Base-by-base conservation (phyloP, 2,329 filamentous ascomycete species). In the Sclerotinia minor region DNA sequence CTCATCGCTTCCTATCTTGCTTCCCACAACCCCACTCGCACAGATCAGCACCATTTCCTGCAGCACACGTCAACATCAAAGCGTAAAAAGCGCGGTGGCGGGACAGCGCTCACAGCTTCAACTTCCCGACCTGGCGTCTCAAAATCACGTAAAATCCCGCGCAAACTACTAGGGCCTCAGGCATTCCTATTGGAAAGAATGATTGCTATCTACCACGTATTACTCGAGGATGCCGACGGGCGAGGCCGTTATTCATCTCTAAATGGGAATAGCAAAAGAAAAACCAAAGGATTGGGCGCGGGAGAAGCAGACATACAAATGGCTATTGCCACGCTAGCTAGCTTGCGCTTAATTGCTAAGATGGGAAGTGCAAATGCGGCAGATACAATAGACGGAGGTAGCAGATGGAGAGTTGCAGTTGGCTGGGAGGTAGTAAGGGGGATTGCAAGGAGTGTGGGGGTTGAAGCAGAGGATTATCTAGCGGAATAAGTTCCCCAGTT, bases 401-500 rank as follows among this genome's bases (percentile, higher is more conserved):
- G 86, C 6, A 89, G 90, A 78, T 95, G 91, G 90, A 86, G 89
- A 74, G 89, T 94, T 13, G 92, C 91, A 72, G 87, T 92, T 68
- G 87, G 88, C 1, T 94, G 90, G 90, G 92, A 95, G 75, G 87
- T 90, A 70, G 86, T 91, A 8, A 81, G 89, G 69, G 84, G 83
- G 4, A 79, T 95, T 71, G 92, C 90, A 38, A 81, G 92, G 75
- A 89, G 86, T 75, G 85, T 95, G 64, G 89, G 89, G 2, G 83
- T 95, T n/a, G 91, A 93, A 77, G 83, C 93, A 17, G 88, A 91
- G 70, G 91, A 94, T 76, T 94, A 89, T 83, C 79, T 92, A 67
- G 83, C 89, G 60, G 90, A 92, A 71, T 92, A 29, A 65, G 57
- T 26, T 50, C 29, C 5, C 21, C 32, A 17, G 6, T 24, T 35